Evolutionary conservation across 768 basidiomycete species (phyloP), one percentile per base, ranked within the genome.

Genomic region (Suillus subluteus): DNA sequence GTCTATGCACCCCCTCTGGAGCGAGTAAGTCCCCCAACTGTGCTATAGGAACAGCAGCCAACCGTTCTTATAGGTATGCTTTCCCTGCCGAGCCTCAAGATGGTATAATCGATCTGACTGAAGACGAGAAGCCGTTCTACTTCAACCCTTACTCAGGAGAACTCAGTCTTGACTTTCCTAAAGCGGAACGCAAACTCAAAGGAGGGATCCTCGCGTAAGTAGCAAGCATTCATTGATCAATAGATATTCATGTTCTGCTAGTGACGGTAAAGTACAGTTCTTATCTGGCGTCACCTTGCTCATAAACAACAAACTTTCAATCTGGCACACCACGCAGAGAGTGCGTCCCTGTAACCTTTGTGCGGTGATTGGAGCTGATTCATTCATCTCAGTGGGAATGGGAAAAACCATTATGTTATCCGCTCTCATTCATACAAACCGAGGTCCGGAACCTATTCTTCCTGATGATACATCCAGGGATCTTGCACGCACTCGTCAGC

Each of bases 371-470:
- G 62, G 15, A 68, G 37, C 16, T 70, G 56, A 65, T 61, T 38
- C 32, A 64, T 16, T 18, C 66, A 63, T 68, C 13, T 52, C 63
- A 94, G 93, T 96, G 94, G 94, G 94, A n/a, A 91, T 96, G 88
- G 95, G 95, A 8, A 96, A 96, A 80, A 95, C 94, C 1, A 95
- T 96, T 69, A 96, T 96, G 93, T 77, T 98, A 41, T 93, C 95
- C 2, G 89, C 94, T 12, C 86, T 98, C 62, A 91, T 98, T 32
- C 95, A 96, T 68, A 89, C 87, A 13, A 94, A 91, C 69, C 86
- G 83, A 56, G 84, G 80, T 6, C 77, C 82, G 4, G 82, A 87
- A 26, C 73, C 79, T 23, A 75, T 79, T 23, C 69, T 79, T 13
- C 70, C 76, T n/a, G 71, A 73, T 1, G 73, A 77, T 15, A 69